A percentile compares a stretch with the other conserved stretches of the same genome.
phyloP scores from a whole-genome alignment of 208 protist genomes.

The Trypanosoma boissoni region DNA sequence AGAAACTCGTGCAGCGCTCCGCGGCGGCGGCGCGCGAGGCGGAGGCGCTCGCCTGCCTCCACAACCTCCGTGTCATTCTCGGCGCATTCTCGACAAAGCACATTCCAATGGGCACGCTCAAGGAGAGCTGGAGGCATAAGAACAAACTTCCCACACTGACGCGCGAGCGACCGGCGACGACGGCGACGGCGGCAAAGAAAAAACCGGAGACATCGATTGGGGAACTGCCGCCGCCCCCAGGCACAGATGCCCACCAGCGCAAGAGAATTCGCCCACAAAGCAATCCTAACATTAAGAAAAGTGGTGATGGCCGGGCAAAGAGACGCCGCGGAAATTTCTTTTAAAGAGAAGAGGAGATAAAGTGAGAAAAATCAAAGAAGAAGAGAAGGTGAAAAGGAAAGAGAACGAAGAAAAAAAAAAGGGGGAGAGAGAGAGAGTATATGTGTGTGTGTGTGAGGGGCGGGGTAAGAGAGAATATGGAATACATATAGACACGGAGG shows the following conservation, averaged over 20 bases:
- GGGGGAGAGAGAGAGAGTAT: background rate
- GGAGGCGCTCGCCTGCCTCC: slow-evolving; percentile 45
- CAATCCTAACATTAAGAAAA: slow-evolving; percentile 4
- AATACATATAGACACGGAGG: no score
- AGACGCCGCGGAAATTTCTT: slow-evolving; percentile 20
- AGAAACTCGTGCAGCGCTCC: slow-evolving; percentile 32
- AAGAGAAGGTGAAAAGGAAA: slow-evolving; percentile 7
- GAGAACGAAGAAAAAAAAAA: slow-evolving; percentile 6
- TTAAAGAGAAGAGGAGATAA: slow-evolving; percentile 6
- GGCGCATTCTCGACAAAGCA: slow-evolving; percentile 55
- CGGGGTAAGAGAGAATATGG: no score
- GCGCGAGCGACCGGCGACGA: slow-evolving; percentile 29
- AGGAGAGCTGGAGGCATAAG: slow-evolving; percentile 62
- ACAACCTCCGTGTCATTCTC: slow-evolving; percentile 62
- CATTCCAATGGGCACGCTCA: slow-evolving; percentile 57
- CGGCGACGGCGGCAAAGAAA: slow-evolving; percentile 19
- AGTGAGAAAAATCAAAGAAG: slow-evolving; percentile 10
- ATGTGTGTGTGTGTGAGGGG: no score
- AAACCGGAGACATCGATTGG: slow-evolving; percentile 1
- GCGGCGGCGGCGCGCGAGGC: slow-evolving; percentile 38
- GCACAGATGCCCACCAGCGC: slow-evolving; percentile 1
- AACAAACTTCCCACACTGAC: slow-evolving; percentile 50
- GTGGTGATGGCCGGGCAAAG: background rate
- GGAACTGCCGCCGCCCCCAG: slow-evolving; percentile 5
- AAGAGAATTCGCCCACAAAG: slow-evolving; percentile 13